phyloP scores from a whole-genome alignment of 176 grass and related monocot genomes.

The Dactylis glomerata region DNA sequence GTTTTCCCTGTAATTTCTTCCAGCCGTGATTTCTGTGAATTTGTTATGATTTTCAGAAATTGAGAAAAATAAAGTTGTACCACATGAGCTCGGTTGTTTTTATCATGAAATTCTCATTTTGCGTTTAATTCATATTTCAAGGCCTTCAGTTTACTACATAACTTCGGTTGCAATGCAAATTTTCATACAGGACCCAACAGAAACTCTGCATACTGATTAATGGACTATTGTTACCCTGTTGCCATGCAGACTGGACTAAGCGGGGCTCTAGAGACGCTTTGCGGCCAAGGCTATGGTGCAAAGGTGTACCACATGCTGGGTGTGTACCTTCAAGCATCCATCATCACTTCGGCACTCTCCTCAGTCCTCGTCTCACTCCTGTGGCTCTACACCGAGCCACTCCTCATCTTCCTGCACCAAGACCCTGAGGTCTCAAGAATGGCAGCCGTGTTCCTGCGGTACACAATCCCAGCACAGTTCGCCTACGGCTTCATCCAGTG shows the following conservation, averaged over 20 bases:
- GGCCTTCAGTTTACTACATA: background rate
- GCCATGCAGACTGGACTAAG: slow-evolving; percentile 39
- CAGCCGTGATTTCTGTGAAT: background rate
- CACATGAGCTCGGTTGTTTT: background rate
- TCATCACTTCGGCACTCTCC: slow-evolving; percentile 29
- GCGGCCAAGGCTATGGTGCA: slow-evolving; percentile 44
- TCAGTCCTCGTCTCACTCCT: slow-evolving; percentile 34
- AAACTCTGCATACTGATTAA: background rate
- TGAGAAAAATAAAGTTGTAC: background rate
- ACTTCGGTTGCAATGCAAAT: background rate
- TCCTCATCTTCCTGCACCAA: slow-evolving; percentile 33
- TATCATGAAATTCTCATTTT: background rate
- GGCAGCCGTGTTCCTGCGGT: slow-evolving; percentile 27
- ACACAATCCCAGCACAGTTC: slow-evolving; percentile 29
- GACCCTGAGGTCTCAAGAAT: slow-evolving; percentile 35
- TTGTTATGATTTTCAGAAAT: background rate
- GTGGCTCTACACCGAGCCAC: slow-evolving; percentile 39
- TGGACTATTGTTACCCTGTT: background rate
- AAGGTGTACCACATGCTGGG: slow-evolving; percentile 36
- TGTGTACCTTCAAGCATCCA: slow-evolving; percentile 42
- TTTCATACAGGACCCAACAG: background rate
- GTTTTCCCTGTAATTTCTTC: background rate
- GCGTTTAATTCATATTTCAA: background rate
- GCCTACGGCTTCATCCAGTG: slow-evolving; percentile 49
- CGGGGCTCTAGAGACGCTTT: slow-evolving; percentile 41